A percentile compares a stretch with the other conserved stretches of the same genome.
These are phyloP conservation scores for Gomphus bonarii DNA, from an alignment of 1,284 basidiomycete species.

Conservation along the genomic window DNA sequence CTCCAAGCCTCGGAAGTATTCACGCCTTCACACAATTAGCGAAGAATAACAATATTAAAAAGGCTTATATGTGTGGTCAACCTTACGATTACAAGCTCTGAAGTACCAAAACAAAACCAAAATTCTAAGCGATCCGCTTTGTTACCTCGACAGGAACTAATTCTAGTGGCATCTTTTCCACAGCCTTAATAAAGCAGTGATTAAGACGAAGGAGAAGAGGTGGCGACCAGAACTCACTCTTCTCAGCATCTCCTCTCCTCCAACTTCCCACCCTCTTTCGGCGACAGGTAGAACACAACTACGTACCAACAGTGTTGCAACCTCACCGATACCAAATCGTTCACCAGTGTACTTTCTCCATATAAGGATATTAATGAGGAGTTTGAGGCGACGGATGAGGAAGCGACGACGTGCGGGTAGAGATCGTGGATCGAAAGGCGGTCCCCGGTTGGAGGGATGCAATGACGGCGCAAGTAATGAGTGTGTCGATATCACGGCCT, in stretches of 20 bases:
- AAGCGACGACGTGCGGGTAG: constrained; percentile 65
- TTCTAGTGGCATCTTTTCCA: constrained; percentile 4
- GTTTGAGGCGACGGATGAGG: constrained; percentile 59
- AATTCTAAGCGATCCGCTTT: background rate
- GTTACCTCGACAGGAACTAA: constrained; percentile 7
- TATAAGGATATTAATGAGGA: constrained; percentile 59
- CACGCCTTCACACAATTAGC: too few relatives aligned
- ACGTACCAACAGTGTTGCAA: constrained; percentile 51
- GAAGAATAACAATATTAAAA: too few relatives aligned
- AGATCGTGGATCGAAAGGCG: constrained; percentile 68
- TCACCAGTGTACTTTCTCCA: constrained; percentile 73
- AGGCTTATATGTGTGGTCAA: background rate
- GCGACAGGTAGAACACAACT: constrained; percentile 58
- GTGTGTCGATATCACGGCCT: constrained; percentile 39
- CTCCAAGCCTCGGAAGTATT: too few relatives aligned
- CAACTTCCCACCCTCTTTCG: constrained; percentile 78
- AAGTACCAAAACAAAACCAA: background rate
- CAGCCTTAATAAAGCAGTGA: background rate
- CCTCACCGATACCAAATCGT: constrained; percentile 43
- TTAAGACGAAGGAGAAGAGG: background rate
- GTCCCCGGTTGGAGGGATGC: constrained; percentile 26
- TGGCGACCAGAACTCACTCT: constrained; percentile 38
- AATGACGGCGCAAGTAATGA: constrained; percentile 33
- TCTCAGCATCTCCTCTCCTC: constrained; percentile 60
- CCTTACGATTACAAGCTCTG: background rate